Evolutionary conservation across 2,329 filamentous ascomycete species (phyloP).

Genomic region (Didymella lethalis): DNA sequence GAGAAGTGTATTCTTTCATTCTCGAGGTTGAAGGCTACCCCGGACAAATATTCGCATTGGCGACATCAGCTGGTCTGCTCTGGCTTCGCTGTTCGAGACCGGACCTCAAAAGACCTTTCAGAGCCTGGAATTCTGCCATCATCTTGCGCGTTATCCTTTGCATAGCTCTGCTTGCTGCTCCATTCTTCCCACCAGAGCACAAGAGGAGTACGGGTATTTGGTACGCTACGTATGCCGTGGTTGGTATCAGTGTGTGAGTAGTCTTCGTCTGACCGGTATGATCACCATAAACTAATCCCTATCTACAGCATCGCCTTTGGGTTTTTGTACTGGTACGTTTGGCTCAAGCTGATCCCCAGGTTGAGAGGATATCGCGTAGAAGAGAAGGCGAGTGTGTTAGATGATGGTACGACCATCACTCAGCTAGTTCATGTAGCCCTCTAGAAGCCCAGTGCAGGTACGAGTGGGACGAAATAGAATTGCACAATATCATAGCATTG

Average conservation of each 20-base stretch:
- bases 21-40: conserved; percentile 76
- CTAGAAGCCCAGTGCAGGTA: neutral
- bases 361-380: conserved; percentile 68
- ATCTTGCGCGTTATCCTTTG: conserved; percentile 63
- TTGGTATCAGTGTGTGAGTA: conserved; percentile 61
- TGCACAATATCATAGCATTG: conserved; percentile 1
- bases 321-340: conserved; percentile 72
- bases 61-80: conserved; percentile 65
- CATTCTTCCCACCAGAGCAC: conserved; percentile 65
- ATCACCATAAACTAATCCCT: conserved; percentile 1
- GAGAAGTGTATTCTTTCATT: conserved; percentile 75
- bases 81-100: conserved; percentile 67
- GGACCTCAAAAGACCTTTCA: conserved; percentile 69
- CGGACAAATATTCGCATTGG: conserved; percentile 66
- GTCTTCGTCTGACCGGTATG: conserved; percentile 12
- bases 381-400: conserved; percentile 66
- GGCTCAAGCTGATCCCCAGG: conserved; percentile 67
- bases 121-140: conserved; percentile 69
- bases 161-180: conserved; percentile 64
- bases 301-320: conserved; percentile 63
- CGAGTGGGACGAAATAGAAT: neutral
- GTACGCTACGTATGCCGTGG: conserved; percentile 63
- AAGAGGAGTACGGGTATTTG: conserved; percentile 49
- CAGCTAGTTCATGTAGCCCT: conserved; percentile 56
- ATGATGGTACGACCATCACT: conserved; percentile 73